A percentile compares a stretch with the other conserved stretches of the same genome.
These are phyloP conservation scores for Zasmidium cellare DNA, from an alignment of 2,329 filamentous ascomycete genomes.

Conservation along the genomic window DNA sequence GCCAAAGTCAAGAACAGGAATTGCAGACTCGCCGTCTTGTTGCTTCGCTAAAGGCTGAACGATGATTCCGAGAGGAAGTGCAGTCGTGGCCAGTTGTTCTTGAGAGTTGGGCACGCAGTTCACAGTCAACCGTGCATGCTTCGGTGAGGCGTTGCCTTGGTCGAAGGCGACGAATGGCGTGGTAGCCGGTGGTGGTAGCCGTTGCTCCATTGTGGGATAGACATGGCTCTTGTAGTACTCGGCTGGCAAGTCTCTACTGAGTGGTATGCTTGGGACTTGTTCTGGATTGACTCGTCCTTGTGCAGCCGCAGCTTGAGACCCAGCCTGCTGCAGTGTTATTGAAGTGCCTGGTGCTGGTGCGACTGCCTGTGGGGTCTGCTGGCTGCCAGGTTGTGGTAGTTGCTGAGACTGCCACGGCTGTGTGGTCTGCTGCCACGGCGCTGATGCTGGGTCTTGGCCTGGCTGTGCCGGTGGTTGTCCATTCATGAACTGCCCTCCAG, in stretches of 20 bases:
- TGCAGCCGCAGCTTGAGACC: slow-evolving; percentile 39
- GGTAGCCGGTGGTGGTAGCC: slow-evolving; percentile 83
- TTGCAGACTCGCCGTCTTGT: slow-evolving; percentile 79
- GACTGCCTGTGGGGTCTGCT: slow-evolving; percentile 12
- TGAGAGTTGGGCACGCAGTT: slow-evolving; percentile 86
- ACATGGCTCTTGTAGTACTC: slow-evolving; percentile 83
- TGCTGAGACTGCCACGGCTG: slow-evolving; percentile 37
- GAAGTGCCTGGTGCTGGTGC: slow-evolving; percentile 1
- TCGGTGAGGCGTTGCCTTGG: slow-evolving; percentile 94
- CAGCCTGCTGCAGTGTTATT: slow-evolving; percentile 22
- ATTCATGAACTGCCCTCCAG: slow-evolving; percentile 62
- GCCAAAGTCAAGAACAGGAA: slow-evolving; percentile 94
- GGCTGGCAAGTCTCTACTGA: slow-evolving; percentile 78
- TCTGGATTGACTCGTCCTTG: slow-evolving; percentile 82
- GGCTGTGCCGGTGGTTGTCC: slow-evolving; percentile 31
- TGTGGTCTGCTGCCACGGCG: slow-evolving; percentile 39
- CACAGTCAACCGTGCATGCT: slow-evolving; percentile 85
- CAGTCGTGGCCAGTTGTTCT: slow-evolving; percentile 78
- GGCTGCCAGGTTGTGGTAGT: slow-evolving; percentile 18
- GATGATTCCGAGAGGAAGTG: slow-evolving; percentile 81
- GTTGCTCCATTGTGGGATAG: slow-evolving; percentile 93
- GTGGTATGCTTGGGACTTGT: slow-evolving; percentile 86
- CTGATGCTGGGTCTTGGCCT: slow-evolving; percentile 21
- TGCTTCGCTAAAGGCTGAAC: slow-evolving; percentile 83
- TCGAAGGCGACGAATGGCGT: slow-evolving; percentile 92